Evolutionary conservation across 1,284 basidiomycete genomes (phyloP), one percentile per base, ranked within the genome.

Genomic region (Uromyces viciae-fabae): DNA sequence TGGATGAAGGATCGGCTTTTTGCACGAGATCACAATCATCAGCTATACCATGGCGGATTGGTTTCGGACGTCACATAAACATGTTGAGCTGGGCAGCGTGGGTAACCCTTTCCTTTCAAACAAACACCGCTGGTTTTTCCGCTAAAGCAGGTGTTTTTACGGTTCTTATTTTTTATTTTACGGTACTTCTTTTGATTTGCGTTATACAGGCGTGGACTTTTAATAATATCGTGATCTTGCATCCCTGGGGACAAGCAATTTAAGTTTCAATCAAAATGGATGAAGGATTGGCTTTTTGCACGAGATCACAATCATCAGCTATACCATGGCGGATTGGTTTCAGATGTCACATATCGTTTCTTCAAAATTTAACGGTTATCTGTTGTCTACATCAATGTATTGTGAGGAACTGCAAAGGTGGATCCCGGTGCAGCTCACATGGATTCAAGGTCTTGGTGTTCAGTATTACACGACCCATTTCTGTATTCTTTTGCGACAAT

Each of bases 361-460:
- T 72, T 72, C 33, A 28, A 66, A 15, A 33, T 8, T 25, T 1
- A 52, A 19, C 1, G 46, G 69, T 31, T 54, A 72, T 52, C n/a
- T 72, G 43, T 25, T 72, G 1, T 43, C 69, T 11, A 72, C 69
- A 5, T 72, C 69, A 2, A 72, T 72, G 69, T 72, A 72, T 31
- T 52, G 69, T 19, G n/a, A 72, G 1, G 25, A 31, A 0, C 40
- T 72, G 22, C 4, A 7, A 9, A 7, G 69, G 19, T 72, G 69
- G 69, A 72, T 72, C 31, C 69, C 69, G 2, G 52, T 72, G 22
- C 42, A 72, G 52, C 69, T 72, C 19, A 72, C 40, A 22, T 72
- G 69, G 69, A 49, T 72, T 2, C 19, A 31, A 2, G 69, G 69
- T 8, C 43, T 72, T 14, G 7, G 2, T 42, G 46, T 25, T 4